Evolutionary conservation across 805 yeast species (phyloP), one percentile per base, ranked within the genome.

Genomic region (Yarrowia divulgata): DNA sequence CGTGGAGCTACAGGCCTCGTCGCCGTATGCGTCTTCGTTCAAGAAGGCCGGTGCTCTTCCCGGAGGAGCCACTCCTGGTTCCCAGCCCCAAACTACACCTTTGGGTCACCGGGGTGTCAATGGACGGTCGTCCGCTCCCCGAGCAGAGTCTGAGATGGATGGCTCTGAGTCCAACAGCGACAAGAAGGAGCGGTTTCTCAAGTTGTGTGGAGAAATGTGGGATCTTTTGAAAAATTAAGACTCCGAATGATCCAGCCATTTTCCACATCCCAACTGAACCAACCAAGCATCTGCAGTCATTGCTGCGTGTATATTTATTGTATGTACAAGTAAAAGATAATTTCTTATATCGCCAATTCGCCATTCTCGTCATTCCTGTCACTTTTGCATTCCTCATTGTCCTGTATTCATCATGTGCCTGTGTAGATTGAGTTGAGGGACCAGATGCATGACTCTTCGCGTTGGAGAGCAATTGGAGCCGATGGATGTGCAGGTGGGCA

Each of bases 191-290:
- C 69, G 73, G 45, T 78, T 76, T 70, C 48, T 77, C 70, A 72
- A 72, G 62, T 70, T 78, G 52, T 77, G 80, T 67, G 70, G 73
- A 1, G 76, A 78, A 63, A 68, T 74, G 72, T 78, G 78, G 77
- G 79, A 77, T 57, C 49, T 77, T 39, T 50, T 77, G 35, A 50
- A 66, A 43, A 32, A 18, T 23, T 66, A 29, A 50, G 37, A 23
- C 37, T 32, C 13, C 9, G 29, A 10, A 19, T 8, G 16, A 4
- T 6, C 43, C 32, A 8, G 7, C 43, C 29, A 2, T 23, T 4
- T 23, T 23, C 29, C 18, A 4, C 34, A 19, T 12, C 32, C 18
- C 58, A 35, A 12, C 32, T 13, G 58, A 57, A 19, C 23, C 18
- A 4, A 16, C 37, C 39, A 16, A 60, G 52, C 66, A 43, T 60